Evolutionary conservation across 164 flowering plant genomes (phyloP), one percentile per base, ranked within the genome.

Genomic region (Cinnamomum chago): DNA sequence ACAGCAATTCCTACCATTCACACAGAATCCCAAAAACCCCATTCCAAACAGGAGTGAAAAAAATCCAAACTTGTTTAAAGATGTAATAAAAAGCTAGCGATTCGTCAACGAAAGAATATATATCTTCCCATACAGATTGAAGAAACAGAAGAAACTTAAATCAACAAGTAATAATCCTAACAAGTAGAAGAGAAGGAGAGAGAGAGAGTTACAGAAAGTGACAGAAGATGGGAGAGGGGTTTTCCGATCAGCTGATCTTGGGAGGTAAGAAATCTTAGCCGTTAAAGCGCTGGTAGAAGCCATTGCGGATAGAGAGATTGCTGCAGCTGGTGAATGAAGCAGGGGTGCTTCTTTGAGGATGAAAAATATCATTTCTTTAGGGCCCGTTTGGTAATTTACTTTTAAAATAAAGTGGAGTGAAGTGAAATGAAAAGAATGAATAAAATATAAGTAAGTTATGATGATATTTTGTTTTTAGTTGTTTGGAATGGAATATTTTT

Each of bases 211-310:
- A 64, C 67, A 64, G 33, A 3, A n/a, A 33, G 28, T 12, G 23
- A 64, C 13, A 22, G 67, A 64, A 64, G 33, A 64, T 13, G 28
- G 23, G 33, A 25, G 7, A 14, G 28, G 33, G 67, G 28, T 13
- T 22, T 24, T 64, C 67, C 67, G 67, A 24, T 64, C 67, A 6
- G 0, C 23, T 64, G 67, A 25, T 25, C 28, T 25, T 23, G 22
- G 67, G 12, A 25, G 5, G 67, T 22, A 64, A 23, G 67, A 64
- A 64, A 64, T 22, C 67, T 25, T 33, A 64, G 33, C 67, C 20
- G 28, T 64, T 64, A 64, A 3, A 64, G 67, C 67, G 23, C 28
- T 64, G 25, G 67, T n/a, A 64, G 67, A 64, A 22, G 67, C 67
- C 67, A 64, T 64, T 64, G 67, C 28, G 14, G 67, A 24, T 11